Percentiles rank a stretch among this genome's conserved stretches.
phyloP scores from a whole-genome alignment of 441 rosid species.

The Aleurites moluccanus region DNA sequence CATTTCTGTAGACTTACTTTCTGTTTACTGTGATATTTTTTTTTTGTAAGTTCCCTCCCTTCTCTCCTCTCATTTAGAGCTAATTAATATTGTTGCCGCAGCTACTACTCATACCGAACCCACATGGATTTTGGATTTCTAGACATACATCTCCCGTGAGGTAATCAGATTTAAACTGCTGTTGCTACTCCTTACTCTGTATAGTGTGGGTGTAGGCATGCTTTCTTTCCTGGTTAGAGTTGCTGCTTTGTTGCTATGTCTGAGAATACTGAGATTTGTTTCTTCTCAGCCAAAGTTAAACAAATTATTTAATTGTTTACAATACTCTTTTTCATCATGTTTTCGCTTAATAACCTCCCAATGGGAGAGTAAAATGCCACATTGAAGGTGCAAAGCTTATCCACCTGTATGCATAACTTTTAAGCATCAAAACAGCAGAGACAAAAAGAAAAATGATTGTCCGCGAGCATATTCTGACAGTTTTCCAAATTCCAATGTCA shows the following conservation, averaged over 20 bases:
- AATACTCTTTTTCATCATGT: background rate
- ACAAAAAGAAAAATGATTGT: background rate
- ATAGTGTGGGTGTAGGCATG: background rate
- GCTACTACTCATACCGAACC: slow-evolving; percentile 87
- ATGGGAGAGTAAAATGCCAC: background rate
- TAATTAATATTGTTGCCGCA: slow-evolving; percentile 33
- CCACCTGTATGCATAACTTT: background rate
- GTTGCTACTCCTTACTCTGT: background rate
- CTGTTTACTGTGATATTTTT: background rate
- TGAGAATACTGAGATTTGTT: background rate
- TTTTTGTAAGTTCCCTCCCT: background rate
- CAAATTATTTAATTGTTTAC: background rate
- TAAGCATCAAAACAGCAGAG: background rate
- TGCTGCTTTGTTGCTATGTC: background rate
- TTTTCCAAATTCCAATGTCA: background rate
- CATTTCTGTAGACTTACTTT: background rate
- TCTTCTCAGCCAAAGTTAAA: background rate
- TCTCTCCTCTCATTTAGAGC: slow-evolving; percentile 4
- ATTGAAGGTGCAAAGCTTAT: background rate
- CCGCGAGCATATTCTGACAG: background rate
- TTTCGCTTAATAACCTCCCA: background rate
- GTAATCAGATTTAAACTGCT: slow-evolving; percentile 37
- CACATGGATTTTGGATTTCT: slow-evolving; percentile 82
- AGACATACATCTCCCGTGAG: slow-evolving; percentile 90
- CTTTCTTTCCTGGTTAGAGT: background rate